Evolutionary conservation across 441 rosid species (phyloP), one percentile per base, ranked within the genome.

Genomic region (Raphanus hybrid): DNA sequence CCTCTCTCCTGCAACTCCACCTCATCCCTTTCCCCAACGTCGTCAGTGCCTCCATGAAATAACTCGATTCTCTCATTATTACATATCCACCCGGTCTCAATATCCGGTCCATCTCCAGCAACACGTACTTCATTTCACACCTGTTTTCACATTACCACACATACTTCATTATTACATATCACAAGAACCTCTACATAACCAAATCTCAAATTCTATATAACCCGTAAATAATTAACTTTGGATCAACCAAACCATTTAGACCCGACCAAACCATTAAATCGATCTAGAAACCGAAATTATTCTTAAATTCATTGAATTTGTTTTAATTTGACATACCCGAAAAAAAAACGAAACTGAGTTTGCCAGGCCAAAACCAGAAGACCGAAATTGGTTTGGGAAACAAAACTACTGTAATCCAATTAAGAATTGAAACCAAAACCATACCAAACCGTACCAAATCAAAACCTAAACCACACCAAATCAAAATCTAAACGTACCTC

Each of bases 51-150:
- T 93, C 97, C 29, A 88, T 80, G 58, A 88, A 93, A 77, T 96
- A 91, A 83, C 84, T 88, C 20, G 99, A 93, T 82, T 96, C 99
- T 69, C 90, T 87, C 37, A 96, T 83, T 9, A 96, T 70, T 1
- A 86, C 94, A 64, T 88, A 91, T 27, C 99, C 99, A 1, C 72
- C 60, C 0, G 99, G 99, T 0, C 99, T 89, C 60, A 96, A 81
- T 57, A 96, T 91, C 20, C 99, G 75, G 64, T 96, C 99, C 97
- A 96, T 96, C 83, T 95, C 99, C 54, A 95, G 75, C 14, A 95
- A 82, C 76, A 95, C 89, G n/a, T 83, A 77, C 87, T 93, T 96
- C 89, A 92, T 92, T 18, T 93, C 94, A 50, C 99, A 96, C 84
- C 99, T 96, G 83, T 72, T 66, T 15, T 15, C 86, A 23, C 26